These are phyloP conservation scores for Dioscorea zingiberensis DNA, from an alignment of 106 monocot species.

Conservation along the genomic window DNA sequence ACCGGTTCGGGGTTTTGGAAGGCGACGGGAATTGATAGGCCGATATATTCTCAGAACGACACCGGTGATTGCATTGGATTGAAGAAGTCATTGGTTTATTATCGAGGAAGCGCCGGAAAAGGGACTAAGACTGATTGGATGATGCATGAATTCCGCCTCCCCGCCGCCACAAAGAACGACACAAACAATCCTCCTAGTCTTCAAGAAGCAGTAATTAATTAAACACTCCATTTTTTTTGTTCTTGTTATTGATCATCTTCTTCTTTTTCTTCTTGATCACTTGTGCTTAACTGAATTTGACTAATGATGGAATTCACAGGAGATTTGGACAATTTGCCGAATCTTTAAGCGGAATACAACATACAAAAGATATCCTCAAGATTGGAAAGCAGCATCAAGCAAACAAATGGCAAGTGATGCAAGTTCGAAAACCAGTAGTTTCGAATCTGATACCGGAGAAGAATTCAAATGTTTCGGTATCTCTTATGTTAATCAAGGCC, in stretches of 20 bases:
- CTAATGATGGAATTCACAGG: slow-evolving; percentile 28
- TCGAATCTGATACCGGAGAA: slow-evolving; percentile 48
- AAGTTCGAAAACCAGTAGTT: slow-evolving; percentile 42
- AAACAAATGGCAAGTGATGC: slow-evolving; percentile 16
- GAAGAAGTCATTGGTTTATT: slow-evolving; percentile 92
- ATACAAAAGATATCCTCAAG: slow-evolving; percentile 23
- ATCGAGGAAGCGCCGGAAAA: slow-evolving; percentile 72
- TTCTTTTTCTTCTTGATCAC: no score
- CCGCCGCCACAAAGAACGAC: slow-evolving; percentile 15
- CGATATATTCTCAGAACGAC: slow-evolving; percentile 31
- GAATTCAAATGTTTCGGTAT: slow-evolving; percentile 11
- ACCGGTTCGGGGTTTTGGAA: slow-evolving; percentile 91
- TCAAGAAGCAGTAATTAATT: slow-evolving; percentile 43
- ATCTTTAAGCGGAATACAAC: slow-evolving; percentile 63
- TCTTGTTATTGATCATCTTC: not conserved
- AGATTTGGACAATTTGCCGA: slow-evolving; percentile 77
- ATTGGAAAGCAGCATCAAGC: slow-evolving; percentile 9
- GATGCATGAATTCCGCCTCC: slow-evolving; percentile 96
- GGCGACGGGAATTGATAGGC: slow-evolving; percentile 80
- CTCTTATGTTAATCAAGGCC: not conserved
- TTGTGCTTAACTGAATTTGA: no score
- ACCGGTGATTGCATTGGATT: slow-evolving; percentile 58
- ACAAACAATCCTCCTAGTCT: slow-evolving; percentile 11
- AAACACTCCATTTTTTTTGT: not conserved
- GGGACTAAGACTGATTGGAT: slow-evolving; percentile 94